Percentiles rank a stretch among this genome's conserved stretches.
phyloP scores from a whole-genome alignment of 2,329 filamentous ascomycete genomes.

The Cladorrhinum sp. region DNA sequence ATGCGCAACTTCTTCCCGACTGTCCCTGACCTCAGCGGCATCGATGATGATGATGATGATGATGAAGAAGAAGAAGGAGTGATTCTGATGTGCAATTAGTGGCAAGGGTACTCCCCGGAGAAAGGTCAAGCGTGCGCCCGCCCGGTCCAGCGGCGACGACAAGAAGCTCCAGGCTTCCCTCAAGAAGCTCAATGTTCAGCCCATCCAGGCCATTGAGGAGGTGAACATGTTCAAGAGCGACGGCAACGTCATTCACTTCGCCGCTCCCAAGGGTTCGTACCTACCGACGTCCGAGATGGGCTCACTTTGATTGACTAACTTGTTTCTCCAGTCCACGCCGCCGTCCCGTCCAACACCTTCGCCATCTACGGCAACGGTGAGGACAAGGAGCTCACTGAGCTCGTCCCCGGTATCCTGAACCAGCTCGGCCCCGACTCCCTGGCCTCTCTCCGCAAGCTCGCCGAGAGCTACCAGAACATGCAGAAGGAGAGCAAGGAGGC shows the following conservation, averaged over 20 bases:
- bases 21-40: conserved; percentile 1
- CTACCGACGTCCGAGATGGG: conserved; percentile 3
- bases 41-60: too few relatives aligned
- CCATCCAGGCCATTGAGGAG: conserved; percentile 99
- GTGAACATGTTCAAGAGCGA: conserved; percentile 99
- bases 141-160: conserved; percentile 90
- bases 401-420: conserved; percentile 98
- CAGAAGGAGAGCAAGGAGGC: conserved; percentile 84
- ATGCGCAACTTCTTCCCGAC: conserved; percentile 11
- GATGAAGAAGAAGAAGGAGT: too few relatives aligned
- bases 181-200: conserved; percentile 99
- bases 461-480: conserved; percentile 99
- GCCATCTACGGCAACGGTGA: conserved; percentile 98
- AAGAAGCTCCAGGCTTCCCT: conserved; percentile 97
- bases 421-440: conserved; percentile 98
- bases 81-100: conserved; percentile 43
- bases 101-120: conserved; percentile 97
- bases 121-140: conserved; percentile 98
- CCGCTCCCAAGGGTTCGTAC: conserved; percentile 86
- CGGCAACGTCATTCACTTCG: conserved; percentile 99
- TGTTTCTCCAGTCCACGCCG: conserved; percentile 78
- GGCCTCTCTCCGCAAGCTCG: conserved; percentile 94
- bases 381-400: conserved; percentile 99
- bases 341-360: conserved; percentile 97
- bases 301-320: conserved; percentile 15